These are phyloP conservation scores for Candida ulmi DNA, from an alignment of 805 yeast genomes.

Conservation along the genomic window DNA sequence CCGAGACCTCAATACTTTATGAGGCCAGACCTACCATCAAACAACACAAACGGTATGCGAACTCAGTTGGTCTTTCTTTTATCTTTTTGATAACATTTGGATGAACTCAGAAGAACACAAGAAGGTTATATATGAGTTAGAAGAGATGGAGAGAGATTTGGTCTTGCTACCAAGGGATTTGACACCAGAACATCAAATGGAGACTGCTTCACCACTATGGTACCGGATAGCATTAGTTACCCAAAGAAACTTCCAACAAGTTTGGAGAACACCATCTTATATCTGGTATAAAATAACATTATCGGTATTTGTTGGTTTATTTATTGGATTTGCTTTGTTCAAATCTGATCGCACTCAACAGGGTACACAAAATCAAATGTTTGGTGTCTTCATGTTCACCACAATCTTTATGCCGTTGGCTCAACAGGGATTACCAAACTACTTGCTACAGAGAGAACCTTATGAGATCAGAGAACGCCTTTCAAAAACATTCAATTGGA, in stretches of 20 bases:
- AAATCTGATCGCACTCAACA: constrained; percentile 55
- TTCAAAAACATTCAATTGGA: constrained; percentile 66
- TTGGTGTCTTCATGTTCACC: constrained; percentile 52
- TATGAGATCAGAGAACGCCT: constrained; percentile 73
- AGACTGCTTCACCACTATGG: constrained; percentile 39
- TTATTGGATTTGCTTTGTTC: constrained; percentile 67
- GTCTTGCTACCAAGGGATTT: constrained; percentile 22
- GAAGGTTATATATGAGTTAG: constrained; percentile 24
- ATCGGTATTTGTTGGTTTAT: constrained; percentile 47
- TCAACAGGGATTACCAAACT: constrained; percentile 61
- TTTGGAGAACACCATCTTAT: constrained; percentile 60
- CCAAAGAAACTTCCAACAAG: constrained; percentile 49
- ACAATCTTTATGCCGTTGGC: constrained; percentile 46
- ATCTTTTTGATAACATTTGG: constrained; percentile 50
- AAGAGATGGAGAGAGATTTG: constrained; percentile 30
- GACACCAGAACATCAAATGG: constrained; percentile 21
- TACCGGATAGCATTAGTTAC: constrained; percentile 41
- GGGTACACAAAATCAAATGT: constrained; percentile 62
- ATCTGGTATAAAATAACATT: constrained; percentile 52
- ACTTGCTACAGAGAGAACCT: constrained; percentile 51
- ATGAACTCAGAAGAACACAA: constrained; percentile 40
- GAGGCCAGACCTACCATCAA: constrained; percentile 55
- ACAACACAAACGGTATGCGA: constrained; percentile 67
- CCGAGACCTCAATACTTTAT: constrained; percentile 48
- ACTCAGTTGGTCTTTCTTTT: constrained; percentile 52